These are phyloP conservation scores for Tolypocladium endophyticum DNA, from an alignment of 2,329 filamentous ascomycete genomes.

Conservation along the genomic window DNA sequence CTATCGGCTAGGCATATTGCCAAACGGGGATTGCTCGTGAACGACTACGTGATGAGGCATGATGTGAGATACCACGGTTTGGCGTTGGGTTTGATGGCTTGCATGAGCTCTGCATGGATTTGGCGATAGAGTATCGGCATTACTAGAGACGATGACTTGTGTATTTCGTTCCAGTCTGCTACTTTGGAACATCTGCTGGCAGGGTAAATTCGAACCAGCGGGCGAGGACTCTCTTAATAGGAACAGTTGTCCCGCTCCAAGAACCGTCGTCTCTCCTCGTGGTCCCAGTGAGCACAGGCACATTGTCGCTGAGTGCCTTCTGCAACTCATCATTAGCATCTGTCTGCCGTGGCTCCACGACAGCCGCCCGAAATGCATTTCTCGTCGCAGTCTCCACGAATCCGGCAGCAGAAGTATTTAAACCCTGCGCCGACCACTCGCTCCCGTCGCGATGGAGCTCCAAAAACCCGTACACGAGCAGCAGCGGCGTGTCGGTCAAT, in stretches of 20 bases:
- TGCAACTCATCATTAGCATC: slow-evolving; percentile 19
- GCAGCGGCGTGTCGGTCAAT: slow-evolving; percentile 21
- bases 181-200: neutral
- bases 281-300: slow-evolving; percentile 54
- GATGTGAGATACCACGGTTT: slow-evolving; percentile 1
- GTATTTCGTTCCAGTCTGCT: neutral
- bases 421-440: slow-evolving; percentile 66
- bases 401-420: slow-evolving; percentile 50
- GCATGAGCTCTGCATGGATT: neutral
- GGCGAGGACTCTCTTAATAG: slow-evolving; percentile 44
- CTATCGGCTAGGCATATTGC: slow-evolving; percentile 33
- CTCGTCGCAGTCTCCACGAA: slow-evolving; percentile 50
- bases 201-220: slow-evolving; percentile 50
- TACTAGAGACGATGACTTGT: neutral
- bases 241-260: slow-evolving; percentile 49
- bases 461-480: slow-evolving; percentile 57
- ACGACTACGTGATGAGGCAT: neutral
- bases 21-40: neutral
- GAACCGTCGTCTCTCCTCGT: slow-evolving; percentile 37
- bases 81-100: neutral
- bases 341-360: slow-evolving; percentile 33
- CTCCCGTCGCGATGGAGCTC: slow-evolving; percentile 56
- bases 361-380: slow-evolving; percentile 29
- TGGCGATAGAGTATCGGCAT: neutral
- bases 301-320: slow-evolving; percentile 34